Conservation (phyloP, 1,139 yeast species). For the Geotrichum candidum region DNA sequence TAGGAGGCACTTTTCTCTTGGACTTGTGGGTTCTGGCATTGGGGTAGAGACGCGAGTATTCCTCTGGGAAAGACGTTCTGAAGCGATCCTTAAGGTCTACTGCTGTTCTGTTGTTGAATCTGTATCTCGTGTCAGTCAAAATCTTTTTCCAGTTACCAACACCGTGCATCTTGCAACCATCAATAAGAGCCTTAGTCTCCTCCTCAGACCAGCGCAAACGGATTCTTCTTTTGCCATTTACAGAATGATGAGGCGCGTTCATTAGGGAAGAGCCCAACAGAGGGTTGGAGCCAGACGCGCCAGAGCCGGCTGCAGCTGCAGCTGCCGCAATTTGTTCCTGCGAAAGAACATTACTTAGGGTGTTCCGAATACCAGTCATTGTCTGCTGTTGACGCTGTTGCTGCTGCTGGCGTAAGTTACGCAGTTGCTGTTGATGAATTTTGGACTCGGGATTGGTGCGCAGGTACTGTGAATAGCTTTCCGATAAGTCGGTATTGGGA, state of each 20-base stretch:
- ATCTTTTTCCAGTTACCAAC: slow-evolving; percentile 46
- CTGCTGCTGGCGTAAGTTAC: slow-evolving; percentile 3
- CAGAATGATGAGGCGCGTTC: slow-evolving; percentile 17
- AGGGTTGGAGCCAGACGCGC: not conserved
- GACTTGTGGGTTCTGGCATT: slow-evolving; percentile 42
- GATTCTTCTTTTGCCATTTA: slow-evolving; percentile 30
- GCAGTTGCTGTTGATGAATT: slow-evolving; percentile 2
- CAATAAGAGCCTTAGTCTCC: slow-evolving; percentile 39
- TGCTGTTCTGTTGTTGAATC: slow-evolving; percentile 42
- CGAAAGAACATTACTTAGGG: not conserved
- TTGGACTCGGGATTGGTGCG: slow-evolving; percentile 11
- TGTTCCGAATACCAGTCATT: not conserved
- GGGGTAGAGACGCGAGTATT: slow-evolving; percentile 40
- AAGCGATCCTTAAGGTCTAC: slow-evolving; percentile 40
- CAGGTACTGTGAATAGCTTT: slow-evolving; percentile 9
- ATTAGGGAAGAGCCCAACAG: slow-evolving; percentile 6
- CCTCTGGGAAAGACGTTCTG: slow-evolving; percentile 43
- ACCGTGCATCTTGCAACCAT: slow-evolving; percentile 41
- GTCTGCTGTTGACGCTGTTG: slow-evolving; percentile 12
- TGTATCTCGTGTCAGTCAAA: slow-evolving; percentile 36
- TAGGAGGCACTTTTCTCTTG: slow-evolving; percentile 24
- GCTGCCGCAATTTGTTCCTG: slow-evolving; percentile 7
- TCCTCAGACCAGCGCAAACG: slow-evolving; percentile 40
- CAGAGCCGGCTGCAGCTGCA: slow-evolving; percentile 3
- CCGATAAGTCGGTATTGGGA: slow-evolving; percentile 2